Percentiles rank a stretch among this genome's conserved stretches.
Evolutionary conservation across 805 yeast species (phyloP).

Genomic region (Yarrowia porcina): DNA sequence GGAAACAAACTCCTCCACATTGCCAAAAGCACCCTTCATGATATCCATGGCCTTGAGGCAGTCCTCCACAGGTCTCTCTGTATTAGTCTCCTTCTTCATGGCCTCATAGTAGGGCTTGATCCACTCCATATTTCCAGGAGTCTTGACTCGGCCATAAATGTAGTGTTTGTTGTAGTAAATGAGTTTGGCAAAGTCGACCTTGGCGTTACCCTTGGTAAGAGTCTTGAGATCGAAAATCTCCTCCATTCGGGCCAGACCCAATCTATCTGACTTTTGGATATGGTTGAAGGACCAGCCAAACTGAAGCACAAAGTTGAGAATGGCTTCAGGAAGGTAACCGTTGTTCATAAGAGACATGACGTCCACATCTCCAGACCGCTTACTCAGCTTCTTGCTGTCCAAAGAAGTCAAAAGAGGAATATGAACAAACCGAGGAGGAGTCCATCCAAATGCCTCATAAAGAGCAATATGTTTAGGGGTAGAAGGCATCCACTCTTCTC

Average conservation of each 20-base stretch:
- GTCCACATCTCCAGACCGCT: slow-evolving; percentile 79
- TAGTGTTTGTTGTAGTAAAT: slow-evolving; percentile 74
- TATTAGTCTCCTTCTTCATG: not conserved
- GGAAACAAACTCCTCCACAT: slow-evolving; percentile 13
- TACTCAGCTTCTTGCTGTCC: slow-evolving; percentile 63
- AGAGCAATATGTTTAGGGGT: slow-evolving; percentile 92
- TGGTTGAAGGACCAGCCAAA: slow-evolving; percentile 91
- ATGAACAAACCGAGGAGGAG: slow-evolving; percentile 76
- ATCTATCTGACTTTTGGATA: slow-evolving; percentile 34
- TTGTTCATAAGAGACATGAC: slow-evolving; percentile 51
- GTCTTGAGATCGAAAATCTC: slow-evolving; percentile 60
- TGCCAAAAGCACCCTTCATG: slow-evolving; percentile 11
- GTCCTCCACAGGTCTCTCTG: not conserved
- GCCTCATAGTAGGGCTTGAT: slow-evolving; percentile 19
- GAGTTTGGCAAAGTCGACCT: slow-evolving; percentile 77
- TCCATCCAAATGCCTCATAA: slow-evolving; percentile 84
- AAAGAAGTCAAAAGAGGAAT: slow-evolving; percentile 80
- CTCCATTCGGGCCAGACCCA: slow-evolving; percentile 46
- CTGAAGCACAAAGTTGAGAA: slow-evolving; percentile 79
- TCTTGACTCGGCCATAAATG: slow-evolving; percentile 48
- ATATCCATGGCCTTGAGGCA: slow-evolving; percentile 7
- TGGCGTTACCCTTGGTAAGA: slow-evolving; percentile 89
- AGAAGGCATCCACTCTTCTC: slow-evolving; percentile 97
- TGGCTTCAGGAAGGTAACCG: slow-evolving; percentile 85
- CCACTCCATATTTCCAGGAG: slow-evolving; percentile 39